These are phyloP conservation scores for Prunus mume DNA, from an alignment of 306 rosid genomes.

Conservation along the genomic window DNA sequence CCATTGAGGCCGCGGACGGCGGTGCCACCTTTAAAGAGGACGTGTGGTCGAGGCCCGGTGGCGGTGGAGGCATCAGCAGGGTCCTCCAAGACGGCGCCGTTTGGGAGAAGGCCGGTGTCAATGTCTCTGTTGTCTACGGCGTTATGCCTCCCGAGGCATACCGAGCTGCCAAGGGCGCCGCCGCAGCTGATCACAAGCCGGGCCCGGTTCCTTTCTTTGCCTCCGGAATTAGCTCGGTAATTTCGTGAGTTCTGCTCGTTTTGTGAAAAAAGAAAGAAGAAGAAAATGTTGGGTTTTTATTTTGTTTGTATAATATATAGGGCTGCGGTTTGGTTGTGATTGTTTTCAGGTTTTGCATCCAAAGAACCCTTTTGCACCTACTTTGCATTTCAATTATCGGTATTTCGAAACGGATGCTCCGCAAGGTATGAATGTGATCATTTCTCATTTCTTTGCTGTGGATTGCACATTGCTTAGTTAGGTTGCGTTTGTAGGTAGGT, in stretches of 20 bases:
- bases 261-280: background rate
- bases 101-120: conserved; percentile 98
- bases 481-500: background rate
- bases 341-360: conserved; percentile 87
- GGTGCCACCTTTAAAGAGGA: conserved; percentile 80
- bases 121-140: conserved; percentile 93
- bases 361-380: conserved; percentile 95
- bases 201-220: conserved; percentile 93
- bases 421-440: conserved; percentile 42
- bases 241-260: conserved; percentile 7
- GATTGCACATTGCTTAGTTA: conserved; percentile 5
- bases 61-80: conserved; percentile 96
- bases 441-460: background rate
- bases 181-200: conserved; percentile 57
- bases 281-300: background rate
- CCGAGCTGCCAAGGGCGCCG: conserved; percentile 78
- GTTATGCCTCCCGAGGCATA: conserved; percentile 98
- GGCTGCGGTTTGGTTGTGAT: background rate
- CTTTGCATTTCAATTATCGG: conserved; percentile 90
- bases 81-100: conserved; percentile 92
- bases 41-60: conserved; percentile 98
- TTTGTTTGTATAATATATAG: background rate
- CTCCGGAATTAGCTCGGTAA: conserved; percentile 93
- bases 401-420: conserved; percentile 96
- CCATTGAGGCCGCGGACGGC: conserved; percentile 76